Base-by-base conservation (phyloP, 768 basidiomycete genomes). In the Cystofilobasidium capitatum region DNA sequence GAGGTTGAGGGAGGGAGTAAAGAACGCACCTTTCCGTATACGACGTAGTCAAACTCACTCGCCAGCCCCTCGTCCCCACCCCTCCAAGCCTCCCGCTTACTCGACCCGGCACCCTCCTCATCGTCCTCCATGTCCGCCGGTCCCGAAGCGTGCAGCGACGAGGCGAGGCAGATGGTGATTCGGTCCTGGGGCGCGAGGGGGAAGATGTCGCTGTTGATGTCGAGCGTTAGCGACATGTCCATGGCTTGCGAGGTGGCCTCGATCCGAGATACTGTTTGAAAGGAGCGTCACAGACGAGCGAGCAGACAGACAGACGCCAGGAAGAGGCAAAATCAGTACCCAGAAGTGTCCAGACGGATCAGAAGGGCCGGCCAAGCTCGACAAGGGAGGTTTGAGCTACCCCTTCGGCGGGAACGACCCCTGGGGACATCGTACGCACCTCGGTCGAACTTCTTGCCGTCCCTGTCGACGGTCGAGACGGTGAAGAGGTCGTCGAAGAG, bases 11-110 rank as follows among this genome's bases (percentile, higher is more conserved):
- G 7, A 14, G 40, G 26, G 54, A 29, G 13, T 13, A 0, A 3
- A 9, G 31, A 36, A 72, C 80, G 71, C 71, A 93, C 91, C 85
- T 93, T 98, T 37, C 94, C 94, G 76, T 90, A 92, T 92, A 97
- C 97, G 71, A 99, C 94, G 80, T 98, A 99, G 74, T 97, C 93
- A 74, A 91, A 99, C 71, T 98, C 92, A 67, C 91, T 88, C 71
- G 97, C 94, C 33, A 99, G 14, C 86, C 93, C 75, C 83, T 82
- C 71, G 81, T 82, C 17, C 83, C 89, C 78, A 86, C 91, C 42
- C 64, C 85, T 84, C 88, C 63, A 81, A 76, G 69, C 79, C 80
- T 75, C 79, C 73, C 66, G 70, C 71, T 74, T 75, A 26, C 71
- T 71, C 64, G 71, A 71, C 2, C 58, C 70, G 26, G 66, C 72